Conservation (phyloP, 305 asterid genomes). For the Fraxinus paxiana region DNA sequence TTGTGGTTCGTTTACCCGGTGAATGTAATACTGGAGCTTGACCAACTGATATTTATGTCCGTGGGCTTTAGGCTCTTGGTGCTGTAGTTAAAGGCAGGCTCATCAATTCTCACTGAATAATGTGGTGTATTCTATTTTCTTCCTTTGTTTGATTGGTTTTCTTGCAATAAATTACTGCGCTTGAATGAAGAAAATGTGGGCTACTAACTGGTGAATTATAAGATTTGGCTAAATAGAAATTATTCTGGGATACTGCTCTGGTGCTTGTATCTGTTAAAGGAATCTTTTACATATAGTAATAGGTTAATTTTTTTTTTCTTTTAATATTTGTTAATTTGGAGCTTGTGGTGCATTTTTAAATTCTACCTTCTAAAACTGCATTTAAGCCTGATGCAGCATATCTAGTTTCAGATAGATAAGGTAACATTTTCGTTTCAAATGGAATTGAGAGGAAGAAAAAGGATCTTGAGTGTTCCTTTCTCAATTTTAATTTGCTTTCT, state of each 20-base stretch:
- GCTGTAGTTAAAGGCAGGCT: conserved; percentile 45
- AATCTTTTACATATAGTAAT: not conserved
- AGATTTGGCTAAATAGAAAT: not conserved
- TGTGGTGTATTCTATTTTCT: not conserved
- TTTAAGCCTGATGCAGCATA: not conserved
- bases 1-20: conserved; percentile 35
- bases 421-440: not conserved
- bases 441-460: not conserved
- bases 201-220: not conserved
- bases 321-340: not conserved
- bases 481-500: not conserved
- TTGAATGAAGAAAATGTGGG: not conserved
- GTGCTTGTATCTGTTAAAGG: not conserved
- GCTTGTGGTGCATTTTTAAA: not conserved
- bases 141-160: not conserved
- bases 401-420: not conserved
- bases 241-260: not conserved
- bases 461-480: not conserved
- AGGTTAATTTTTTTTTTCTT: not conserved
- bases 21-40: conserved; percentile 49
- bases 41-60: conserved; percentile 34
- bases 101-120: not conserved
- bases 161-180: not conserved
- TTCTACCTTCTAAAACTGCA: not conserved
- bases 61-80: conserved; percentile 42